Evolutionary conservation across 495 filamentous ascomycete genomes (phyloP).

Genomic region (Lasiosphaeria ovina): DNA sequence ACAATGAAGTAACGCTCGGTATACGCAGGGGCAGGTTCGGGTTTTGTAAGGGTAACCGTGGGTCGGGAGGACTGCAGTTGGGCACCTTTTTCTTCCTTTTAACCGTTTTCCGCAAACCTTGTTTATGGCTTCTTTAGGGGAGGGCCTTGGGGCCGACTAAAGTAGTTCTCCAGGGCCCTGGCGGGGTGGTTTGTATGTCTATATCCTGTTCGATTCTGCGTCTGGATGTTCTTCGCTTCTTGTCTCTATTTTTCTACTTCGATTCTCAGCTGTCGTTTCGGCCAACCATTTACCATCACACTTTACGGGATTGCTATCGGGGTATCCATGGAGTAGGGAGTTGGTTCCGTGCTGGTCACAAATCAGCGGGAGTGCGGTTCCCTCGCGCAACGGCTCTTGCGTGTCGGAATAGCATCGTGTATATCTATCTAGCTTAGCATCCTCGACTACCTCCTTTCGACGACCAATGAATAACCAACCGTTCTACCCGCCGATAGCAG

Average conservation of each 20-base stretch:
- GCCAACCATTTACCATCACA: background rate
- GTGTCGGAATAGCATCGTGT: background rate
- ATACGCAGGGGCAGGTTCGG: too few species aligned
- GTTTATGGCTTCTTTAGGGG: too few species aligned
- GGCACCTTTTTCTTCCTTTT: too few species aligned
- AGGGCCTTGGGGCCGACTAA: too few species aligned
- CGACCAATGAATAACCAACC: too few species aligned
- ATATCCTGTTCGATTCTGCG: background rate
- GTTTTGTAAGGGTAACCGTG: too few species aligned
- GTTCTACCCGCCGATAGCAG: too few species aligned
- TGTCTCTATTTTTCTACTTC: constrained; percentile 1
- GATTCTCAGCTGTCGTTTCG: background rate
- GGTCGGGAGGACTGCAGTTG: too few species aligned
- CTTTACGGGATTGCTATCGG: background rate
- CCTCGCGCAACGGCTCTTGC: background rate
- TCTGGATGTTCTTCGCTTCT: constrained; percentile 2
- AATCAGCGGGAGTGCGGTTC: background rate
- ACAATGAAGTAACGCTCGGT: too few species aligned
- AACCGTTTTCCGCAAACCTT: too few species aligned
- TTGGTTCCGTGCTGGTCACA: constrained; percentile 3
- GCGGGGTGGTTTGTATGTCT: background rate
- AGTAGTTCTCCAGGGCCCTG: too few species aligned
- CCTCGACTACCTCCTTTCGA: background rate
- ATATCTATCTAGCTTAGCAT: background rate
- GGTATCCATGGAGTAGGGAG: background rate